A percentile compares a stretch with the other conserved stretches of the same genome.
These are phyloP conservation scores for Lactifluus pinguis DNA, from an alignment of 768 basidiomycete genomes.

Conservation along the genomic window DNA sequence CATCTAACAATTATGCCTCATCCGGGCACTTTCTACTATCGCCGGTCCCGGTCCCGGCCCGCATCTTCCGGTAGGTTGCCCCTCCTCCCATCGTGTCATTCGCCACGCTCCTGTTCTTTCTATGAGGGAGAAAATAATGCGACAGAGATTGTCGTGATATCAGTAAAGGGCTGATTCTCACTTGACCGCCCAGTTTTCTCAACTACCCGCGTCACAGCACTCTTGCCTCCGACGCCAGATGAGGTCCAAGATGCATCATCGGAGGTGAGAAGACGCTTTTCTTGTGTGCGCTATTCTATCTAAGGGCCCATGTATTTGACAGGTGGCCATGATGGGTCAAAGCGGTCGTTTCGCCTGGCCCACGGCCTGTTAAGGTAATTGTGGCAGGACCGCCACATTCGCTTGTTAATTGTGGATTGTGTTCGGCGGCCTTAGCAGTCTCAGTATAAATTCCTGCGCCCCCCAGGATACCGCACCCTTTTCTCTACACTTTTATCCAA, in stretches of 20 bases:
- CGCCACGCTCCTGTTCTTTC: not conserved
- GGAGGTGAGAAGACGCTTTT: not conserved
- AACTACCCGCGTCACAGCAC: not conserved
- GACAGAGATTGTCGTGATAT: not conserved
- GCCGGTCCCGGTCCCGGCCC: not conserved
- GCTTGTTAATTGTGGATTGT: not conserved
- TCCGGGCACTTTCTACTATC: not conserved
- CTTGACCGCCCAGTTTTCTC: not conserved
- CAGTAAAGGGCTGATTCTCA: not conserved
- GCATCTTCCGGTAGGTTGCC: not conserved
- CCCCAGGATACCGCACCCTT: not conserved
- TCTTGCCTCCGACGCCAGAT: not conserved
- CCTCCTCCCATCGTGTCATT: not conserved
- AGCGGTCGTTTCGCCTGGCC: not conserved
- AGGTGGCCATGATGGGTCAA: not conserved
- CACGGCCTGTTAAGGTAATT: not conserved
- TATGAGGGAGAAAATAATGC: not conserved
- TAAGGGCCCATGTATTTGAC: not conserved
- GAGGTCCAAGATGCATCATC: not conserved
- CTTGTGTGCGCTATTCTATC: not conserved
- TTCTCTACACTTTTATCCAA: not conserved
- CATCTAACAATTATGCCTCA: not conserved
- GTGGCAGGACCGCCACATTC: not conserved
- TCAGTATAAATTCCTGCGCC: not conserved
- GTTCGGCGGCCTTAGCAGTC: not conserved